Evolutionary conservation across 2,329 filamentous ascomycete genomes (phyloP), one percentile per base, ranked within the genome.

Genomic region (Penicillium sp.): DNA sequence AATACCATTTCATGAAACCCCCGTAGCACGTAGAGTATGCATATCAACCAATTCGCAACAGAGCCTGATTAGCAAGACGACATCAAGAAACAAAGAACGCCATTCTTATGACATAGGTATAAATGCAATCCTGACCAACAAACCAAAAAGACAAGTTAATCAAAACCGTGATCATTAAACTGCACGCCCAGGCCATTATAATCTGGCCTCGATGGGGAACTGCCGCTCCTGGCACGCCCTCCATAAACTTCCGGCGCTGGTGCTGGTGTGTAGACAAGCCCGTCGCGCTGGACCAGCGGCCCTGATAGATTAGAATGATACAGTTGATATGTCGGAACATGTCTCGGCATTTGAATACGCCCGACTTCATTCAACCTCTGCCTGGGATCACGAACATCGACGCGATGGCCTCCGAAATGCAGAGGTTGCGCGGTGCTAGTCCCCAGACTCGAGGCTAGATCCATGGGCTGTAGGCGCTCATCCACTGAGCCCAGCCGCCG

Each of bases 351-450:
- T 17, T 62, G 64, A 10, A 71, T 59, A 6, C 60, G 58, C 31
- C 53, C 50, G 5, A 57, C 53, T 37, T 65, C 70, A 17, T 62
- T 55, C 2, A 74, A 55, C 35, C 73, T 60, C 14, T 68, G 66
- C 4, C 69, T 70, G 3, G 73, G 63, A 41, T 71, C 69, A 25
- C 67, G 62, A 1, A 76, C 63, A 51, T 76, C 71, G 14, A 75
- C 69, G 11, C 65, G 69, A 39, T 75, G 73, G 0, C 60, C 57
- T 1, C 71, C 72, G 37, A 73, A 68, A 49, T 71, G 63, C 11
- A 72, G 45, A 3, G 61, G 38, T 8, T 63, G 63, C 4, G 59
- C 52, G 1, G 64, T 56, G 15, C 64, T 67, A 0, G 59, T 54
- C 11, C 57, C 63, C 7, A 54, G 51, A 17, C 62, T 60, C 70